A percentile compares a stretch with the other conserved stretches of the same genome.
These are phyloP conservation scores for Peltaster fructicola DNA, from an alignment of 2,329 filamentous ascomycete species.

Conservation along the genomic window DNA sequence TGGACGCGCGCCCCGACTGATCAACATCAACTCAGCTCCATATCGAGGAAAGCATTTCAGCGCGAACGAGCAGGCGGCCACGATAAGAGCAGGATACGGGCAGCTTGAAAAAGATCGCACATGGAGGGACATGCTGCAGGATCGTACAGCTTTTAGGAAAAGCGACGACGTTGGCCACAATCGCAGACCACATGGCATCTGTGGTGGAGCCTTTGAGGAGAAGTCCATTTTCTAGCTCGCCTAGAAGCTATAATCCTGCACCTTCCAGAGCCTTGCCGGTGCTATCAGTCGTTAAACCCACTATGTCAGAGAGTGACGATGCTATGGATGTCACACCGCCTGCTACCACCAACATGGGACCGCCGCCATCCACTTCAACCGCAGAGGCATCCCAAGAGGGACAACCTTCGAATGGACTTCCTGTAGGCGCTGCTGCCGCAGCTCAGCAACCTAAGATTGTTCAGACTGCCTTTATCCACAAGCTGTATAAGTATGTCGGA, in stretches of 20 bases:
- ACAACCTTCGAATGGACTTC: constrained; percentile 24
- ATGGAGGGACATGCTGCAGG: not conserved
- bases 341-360: constrained; percentile 11
- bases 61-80: no score
- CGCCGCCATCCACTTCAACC: constrained; percentile 14
- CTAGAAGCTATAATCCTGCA: constrained; percentile 8
- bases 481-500: constrained; percentile 87
- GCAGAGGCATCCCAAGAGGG: constrained; percentile 9
- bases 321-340: constrained; percentile 16
- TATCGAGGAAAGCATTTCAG: no score
- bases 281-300: constrained; percentile 12
- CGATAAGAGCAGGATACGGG: no score
- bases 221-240: constrained; percentile 15
- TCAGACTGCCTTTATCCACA: constrained; percentile 97
- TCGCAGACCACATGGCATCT: constrained; percentile 23
- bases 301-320: constrained; percentile 7
- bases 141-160: constrained; percentile 1
- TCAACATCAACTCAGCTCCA: no score
- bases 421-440: constrained; percentile 45
- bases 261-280: constrained; percentile 15
- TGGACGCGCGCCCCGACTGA: no score
- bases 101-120: no score
- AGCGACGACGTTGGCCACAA: constrained; percentile 1
- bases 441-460: constrained; percentile 93
- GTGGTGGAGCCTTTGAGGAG: constrained; percentile 23